phyloP scores from a whole-genome alignment of 2,329 filamentous ascomycete genomes.

The Lecanicillium sp. region DNA sequence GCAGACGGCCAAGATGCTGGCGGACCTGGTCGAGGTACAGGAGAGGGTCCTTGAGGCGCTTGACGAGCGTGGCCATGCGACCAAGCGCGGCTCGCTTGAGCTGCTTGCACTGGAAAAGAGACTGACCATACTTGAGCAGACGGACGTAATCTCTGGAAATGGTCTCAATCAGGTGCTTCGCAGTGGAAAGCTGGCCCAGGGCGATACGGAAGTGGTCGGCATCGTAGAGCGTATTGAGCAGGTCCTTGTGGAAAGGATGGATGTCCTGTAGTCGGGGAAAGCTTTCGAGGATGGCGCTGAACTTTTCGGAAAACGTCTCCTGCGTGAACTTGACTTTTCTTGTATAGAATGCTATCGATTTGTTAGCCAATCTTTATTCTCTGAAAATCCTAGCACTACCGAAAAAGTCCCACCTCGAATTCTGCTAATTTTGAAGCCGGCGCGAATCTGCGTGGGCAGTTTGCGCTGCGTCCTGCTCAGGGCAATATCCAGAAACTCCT shows the following conservation, averaged over 20 bases:
- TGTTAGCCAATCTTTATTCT: slow-evolving; percentile 9
- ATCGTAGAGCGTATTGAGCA: slow-evolving; percentile 95
- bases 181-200: slow-evolving; percentile 89
- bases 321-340: slow-evolving; percentile 97
- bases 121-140: slow-evolving; percentile 86
- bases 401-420: slow-evolving; percentile 52
- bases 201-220: slow-evolving; percentile 97
- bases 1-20: slow-evolving; percentile 94
- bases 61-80: slow-evolving; percentile 96
- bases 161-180: slow-evolving; percentile 93
- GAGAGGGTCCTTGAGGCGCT: slow-evolving; percentile 87
- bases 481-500: slow-evolving; percentile 97
- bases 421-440: slow-evolving; percentile 89
- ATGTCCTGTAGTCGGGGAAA: slow-evolving; percentile 92
- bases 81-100: slow-evolving; percentile 92
- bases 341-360: slow-evolving; percentile 70
- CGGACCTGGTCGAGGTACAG: slow-evolving; percentile 86
- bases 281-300: slow-evolving; percentile 80
- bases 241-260: slow-evolving; percentile 79
- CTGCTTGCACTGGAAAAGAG: slow-evolving; percentile 97
- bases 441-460: slow-evolving; percentile 88
- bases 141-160: slow-evolving; percentile 95
- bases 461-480: slow-evolving; percentile 87
- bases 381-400: neutral
- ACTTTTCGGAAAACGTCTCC: slow-evolving; percentile 93